Evolutionary conservation across 805 yeast genomes (phyloP).

Genomic region (Candida fluviatilis): DNA sequence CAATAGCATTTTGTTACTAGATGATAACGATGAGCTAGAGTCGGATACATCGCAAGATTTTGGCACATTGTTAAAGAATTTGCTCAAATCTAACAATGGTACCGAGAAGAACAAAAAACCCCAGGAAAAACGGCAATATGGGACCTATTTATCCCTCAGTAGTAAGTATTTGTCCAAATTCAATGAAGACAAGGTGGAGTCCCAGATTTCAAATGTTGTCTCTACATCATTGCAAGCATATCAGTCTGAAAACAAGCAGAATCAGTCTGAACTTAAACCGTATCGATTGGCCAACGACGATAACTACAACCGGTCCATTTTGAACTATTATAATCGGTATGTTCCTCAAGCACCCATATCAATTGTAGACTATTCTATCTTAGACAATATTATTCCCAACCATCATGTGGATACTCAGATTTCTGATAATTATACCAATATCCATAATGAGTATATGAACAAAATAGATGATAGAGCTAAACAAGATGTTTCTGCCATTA

Average conservation of each 20-base stretch:
- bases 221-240: too few relatives aligned
- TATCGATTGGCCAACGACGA: slow-evolving; percentile 1
- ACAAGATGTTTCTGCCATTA: slow-evolving; percentile 7
- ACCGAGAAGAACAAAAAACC: background rate
- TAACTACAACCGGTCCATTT: slow-evolving; percentile 7
- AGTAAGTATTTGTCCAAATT: background rate
- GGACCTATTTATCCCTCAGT: slow-evolving; percentile 9
- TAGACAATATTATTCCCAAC: slow-evolving; percentile 10
- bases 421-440: slow-evolving; percentile 6
- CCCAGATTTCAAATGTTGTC: too few relatives aligned
- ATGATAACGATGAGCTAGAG: slow-evolving; percentile 3
- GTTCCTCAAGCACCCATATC: slow-evolving; percentile 9
- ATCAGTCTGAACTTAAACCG: too few relatives aligned
- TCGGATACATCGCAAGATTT: background rate
- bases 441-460: slow-evolving; percentile 10
- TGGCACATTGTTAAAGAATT: slow-evolving; percentile 1
- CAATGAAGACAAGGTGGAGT: too few relatives aligned
- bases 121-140: slow-evolving; percentile 7
- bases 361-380: slow-evolving; percentile 5
- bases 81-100: background rate
- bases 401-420: slow-evolving; percentile 9
- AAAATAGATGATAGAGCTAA: slow-evolving; percentile 13
- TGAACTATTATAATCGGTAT: slow-evolving; percentile 7
- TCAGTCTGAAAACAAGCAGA: too few relatives aligned
- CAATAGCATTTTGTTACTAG: slow-evolving; percentile 7